These are phyloP conservation scores for Pseudogymnoascus sp. DNA, from an alignment of 2,329 filamentous ascomycete genomes.

Conservation along the genomic window DNA sequence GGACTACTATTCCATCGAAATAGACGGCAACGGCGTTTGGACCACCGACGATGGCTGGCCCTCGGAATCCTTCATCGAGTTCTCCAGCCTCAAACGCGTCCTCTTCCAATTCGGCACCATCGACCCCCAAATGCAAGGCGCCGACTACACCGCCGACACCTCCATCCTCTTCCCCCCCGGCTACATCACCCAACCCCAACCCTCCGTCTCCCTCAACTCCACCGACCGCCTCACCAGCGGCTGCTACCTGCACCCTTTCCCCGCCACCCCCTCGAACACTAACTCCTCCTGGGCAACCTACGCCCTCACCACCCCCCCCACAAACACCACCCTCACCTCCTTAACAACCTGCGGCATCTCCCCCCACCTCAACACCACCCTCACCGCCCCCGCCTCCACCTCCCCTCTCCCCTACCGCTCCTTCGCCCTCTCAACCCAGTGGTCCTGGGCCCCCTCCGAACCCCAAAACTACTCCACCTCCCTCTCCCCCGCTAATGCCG, in stretches of 20 bases:
- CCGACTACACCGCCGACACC: slow-evolving; percentile 44
- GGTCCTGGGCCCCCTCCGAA: slow-evolving; percentile 51
- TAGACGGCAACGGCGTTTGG: slow-evolving; percentile 24
- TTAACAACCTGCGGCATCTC: slow-evolving; percentile 51
- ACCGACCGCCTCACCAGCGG: slow-evolving; percentile 38
- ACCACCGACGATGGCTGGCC: slow-evolving; percentile 55
- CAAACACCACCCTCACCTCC: slow-evolving; percentile 22
- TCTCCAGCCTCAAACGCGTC: slow-evolving; percentile 43
- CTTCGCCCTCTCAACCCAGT: slow-evolving; percentile 42
- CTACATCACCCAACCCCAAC: slow-evolving; percentile 33
- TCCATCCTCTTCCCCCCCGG: slow-evolving; percentile 40
- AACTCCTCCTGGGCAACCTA: slow-evolving; percentile 46
- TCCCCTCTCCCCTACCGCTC: slow-evolving; percentile 40
- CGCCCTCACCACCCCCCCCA: slow-evolving; percentile 21
- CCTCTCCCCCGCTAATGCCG: slow-evolving; percentile 21
- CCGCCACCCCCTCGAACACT: slow-evolving; percentile 31
- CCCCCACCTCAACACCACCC: slow-evolving; percentile 46
- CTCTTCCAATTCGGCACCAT: slow-evolving; percentile 46
- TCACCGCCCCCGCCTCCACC: slow-evolving; percentile 40
- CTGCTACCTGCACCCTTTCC: slow-evolving; percentile 42
- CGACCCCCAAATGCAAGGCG: slow-evolving; percentile 46
- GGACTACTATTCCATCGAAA: slow-evolving; percentile 42
- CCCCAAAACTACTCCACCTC: slow-evolving; percentile 32
- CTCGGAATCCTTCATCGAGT: slow-evolving; percentile 47
- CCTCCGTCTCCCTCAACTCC: slow-evolving; percentile 27